A percentile compares a stretch with the other conserved stretches of the same genome.
These are phyloP conservation scores for Kondoa subrosea DNA, from an alignment of 768 basidiomycete species.

Conservation along the genomic window DNA sequence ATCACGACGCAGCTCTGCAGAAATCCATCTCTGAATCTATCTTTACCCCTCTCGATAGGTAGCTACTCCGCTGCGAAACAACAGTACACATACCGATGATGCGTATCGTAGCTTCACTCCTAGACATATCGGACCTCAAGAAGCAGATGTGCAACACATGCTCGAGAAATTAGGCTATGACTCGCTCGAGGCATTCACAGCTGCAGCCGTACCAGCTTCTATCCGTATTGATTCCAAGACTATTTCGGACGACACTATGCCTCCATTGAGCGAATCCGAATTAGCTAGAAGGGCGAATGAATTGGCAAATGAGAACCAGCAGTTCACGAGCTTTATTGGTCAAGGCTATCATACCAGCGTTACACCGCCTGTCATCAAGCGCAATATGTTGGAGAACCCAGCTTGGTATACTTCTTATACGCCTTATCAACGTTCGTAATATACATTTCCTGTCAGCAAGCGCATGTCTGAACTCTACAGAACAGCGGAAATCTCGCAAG, in stretches of 20 bases:
- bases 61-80: too few relatives aligned
- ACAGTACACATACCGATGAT: too few relatives aligned
- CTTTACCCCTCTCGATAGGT: not conserved
- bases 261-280: slow-evolving; percentile 69
- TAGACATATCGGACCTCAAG: slow-evolving; percentile 84
- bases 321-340: slow-evolving; percentile 84
- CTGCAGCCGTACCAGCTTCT: slow-evolving; percentile 58
- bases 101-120: slow-evolving; percentile 63
- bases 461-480: slow-evolving; percentile 59
- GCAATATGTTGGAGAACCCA: slow-evolving; percentile 59
- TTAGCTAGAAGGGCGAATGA: slow-evolving; percentile 55
- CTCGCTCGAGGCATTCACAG: slow-evolving; percentile 74
- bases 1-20: not conserved
- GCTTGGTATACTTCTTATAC: slow-evolving; percentile 45
- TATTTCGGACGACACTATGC: slow-evolving; percentile 53
- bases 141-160: slow-evolving; percentile 63
- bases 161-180: slow-evolving; percentile 64
- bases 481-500: slow-evolving; percentile 97
- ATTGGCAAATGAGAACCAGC: slow-evolving; percentile 60
- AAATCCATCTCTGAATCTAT: not conserved
- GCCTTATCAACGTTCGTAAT: slow-evolving; percentile 21
- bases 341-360: slow-evolving; percentile 95
- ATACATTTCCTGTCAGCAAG: too few relatives aligned
- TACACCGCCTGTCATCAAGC: slow-evolving; percentile 83
- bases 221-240: slow-evolving; percentile 49